Percentiles rank a stretch among this genome's conserved stretches.
These are phyloP conservation scores for Claviceps sp. DNA, from an alignment of 2,329 filamentous ascomycete genomes.

Conservation along the genomic window DNA sequence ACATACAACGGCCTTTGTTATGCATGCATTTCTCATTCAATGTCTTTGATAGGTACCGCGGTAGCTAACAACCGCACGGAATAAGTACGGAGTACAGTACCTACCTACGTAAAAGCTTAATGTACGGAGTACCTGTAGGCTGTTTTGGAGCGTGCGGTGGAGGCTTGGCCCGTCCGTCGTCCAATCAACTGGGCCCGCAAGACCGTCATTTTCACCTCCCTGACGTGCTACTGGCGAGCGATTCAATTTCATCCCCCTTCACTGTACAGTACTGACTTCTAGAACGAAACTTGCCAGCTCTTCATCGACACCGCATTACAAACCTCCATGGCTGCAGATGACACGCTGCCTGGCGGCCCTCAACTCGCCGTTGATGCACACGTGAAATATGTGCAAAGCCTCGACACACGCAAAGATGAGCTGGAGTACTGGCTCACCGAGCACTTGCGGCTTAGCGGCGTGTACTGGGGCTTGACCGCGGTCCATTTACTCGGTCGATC, in stretches of 20 bases:
- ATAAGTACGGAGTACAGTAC: too few relatives aligned
- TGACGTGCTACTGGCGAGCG: not conserved
- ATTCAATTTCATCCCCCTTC: too few relatives aligned
- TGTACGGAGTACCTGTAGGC: too few relatives aligned
- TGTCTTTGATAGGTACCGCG: too few relatives aligned
- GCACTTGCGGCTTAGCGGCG: constrained; percentile 84
- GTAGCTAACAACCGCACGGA: too few relatives aligned
- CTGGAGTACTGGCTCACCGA: constrained; percentile 97
- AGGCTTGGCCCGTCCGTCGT: not conserved
- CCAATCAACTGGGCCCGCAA: not conserved
- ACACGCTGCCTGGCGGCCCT: constrained; percentile 22
- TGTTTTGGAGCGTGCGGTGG: too few relatives aligned
- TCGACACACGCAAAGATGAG: constrained; percentile 86
- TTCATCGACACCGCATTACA: not conserved
- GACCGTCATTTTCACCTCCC: not conserved
- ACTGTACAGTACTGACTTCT: not conserved
- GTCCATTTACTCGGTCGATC: constrained; percentile 74
- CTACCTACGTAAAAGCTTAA: too few relatives aligned
- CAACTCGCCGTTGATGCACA: constrained; percentile 47
- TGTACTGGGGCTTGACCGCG: constrained; percentile 92
- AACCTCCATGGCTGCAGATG: constrained; percentile 17
- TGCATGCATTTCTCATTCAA: too few relatives aligned
- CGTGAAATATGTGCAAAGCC: constrained; percentile 81
- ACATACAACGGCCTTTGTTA: too few relatives aligned
- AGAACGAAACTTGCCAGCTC: not conserved